Evolutionary conservation across 2,329 filamentous ascomycete species (phyloP).

Genomic region (Phaeosphaeriaceae sp.): DNA sequence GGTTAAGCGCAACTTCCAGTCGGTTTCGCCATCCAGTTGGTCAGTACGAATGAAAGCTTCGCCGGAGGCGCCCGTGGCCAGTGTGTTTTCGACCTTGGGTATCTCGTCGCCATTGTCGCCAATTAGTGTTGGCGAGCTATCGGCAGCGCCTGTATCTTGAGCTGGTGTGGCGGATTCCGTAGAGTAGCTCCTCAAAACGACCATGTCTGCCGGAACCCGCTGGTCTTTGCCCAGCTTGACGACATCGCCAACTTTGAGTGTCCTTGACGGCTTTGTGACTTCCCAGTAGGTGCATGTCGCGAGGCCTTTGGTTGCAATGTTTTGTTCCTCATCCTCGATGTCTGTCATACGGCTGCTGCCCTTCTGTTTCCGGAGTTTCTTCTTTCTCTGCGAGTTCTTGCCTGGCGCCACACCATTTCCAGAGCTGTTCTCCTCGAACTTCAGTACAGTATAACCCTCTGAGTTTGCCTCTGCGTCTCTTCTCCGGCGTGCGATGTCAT

Average conservation of each 20-base stretch:
- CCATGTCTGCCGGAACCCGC: constrained; percentile 90
- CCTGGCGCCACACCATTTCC: constrained; percentile 44
- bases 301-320: constrained; percentile 40
- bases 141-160: constrained; percentile 5
- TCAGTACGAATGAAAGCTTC: constrained; percentile 98
- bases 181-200: constrained; percentile 84
- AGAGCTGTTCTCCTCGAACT: constrained; percentile 68
- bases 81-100: constrained; percentile 21
- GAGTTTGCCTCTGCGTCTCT: constrained; percentile 95
- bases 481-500: constrained; percentile 85
- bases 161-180: constrained; percentile 23
- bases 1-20: constrained; percentile 94
- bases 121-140: constrained; percentile 24
- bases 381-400: constrained; percentile 36
- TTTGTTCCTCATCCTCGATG: constrained; percentile 73
- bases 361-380: constrained; percentile 43
- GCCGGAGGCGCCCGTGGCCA: constrained; percentile 61
- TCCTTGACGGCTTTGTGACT: constrained; percentile 80
- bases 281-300: constrained; percentile 67
- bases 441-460: constrained; percentile 82
- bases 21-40: constrained; percentile 95
- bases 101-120: constrained; percentile 27
- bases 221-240: constrained; percentile 91
- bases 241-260: constrained; percentile 94
- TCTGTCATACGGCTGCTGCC: constrained; percentile 63